Evolutionary conservation across 208 protist species (phyloP), one percentile per base, ranked within the genome.

Genomic region (Paratrypanosoma confusum): DNA sequence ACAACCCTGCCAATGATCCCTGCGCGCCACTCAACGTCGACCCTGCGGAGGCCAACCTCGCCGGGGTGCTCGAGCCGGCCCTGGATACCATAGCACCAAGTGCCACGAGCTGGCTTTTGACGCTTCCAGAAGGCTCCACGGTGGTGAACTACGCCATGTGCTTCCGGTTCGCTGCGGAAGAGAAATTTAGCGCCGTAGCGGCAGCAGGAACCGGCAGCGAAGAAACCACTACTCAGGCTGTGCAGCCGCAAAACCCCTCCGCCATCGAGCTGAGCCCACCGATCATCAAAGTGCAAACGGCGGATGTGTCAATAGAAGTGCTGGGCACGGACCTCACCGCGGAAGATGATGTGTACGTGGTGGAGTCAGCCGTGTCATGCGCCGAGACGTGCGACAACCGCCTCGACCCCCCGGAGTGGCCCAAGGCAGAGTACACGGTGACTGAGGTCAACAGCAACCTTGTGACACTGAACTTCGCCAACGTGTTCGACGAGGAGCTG

Each of bases 271-370:
- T 66, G 13, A 51, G 28, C 11, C 83, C 83, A 11, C 55, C 67
- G 13, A 41, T 83, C 8, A 58, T 92, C 17, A 39, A 71, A 32
- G 71, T 74, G 8, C 41, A 53, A 22, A 71, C 62, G 18, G 51
- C 48, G 5, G 46, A 31, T 22, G 71, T 81, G 21, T 21, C 16
- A n/a, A 63, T 92, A 33, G 50, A 27, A 32, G 71, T 92, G 20
- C 48, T 29, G 16, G 83, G 83, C 48, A 65, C 34, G 1, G 61
- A 39, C 3, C 50, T 92, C 34, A 11, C 41, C 13, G 13, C 57
- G 25, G 52, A 46, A 2, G 83, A 92, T 51, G 31, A 66, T 14
- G 66, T 78, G 1, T 89, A 77, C 57, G 40, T 89, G 16, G 79
- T 89, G 11, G 33, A 46, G 18, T 45, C 37, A 16, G 45, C 32